phyloP scores from a whole-genome alignment of 768 basidiomycete genomes.

The Suillus variegatus region DNA sequence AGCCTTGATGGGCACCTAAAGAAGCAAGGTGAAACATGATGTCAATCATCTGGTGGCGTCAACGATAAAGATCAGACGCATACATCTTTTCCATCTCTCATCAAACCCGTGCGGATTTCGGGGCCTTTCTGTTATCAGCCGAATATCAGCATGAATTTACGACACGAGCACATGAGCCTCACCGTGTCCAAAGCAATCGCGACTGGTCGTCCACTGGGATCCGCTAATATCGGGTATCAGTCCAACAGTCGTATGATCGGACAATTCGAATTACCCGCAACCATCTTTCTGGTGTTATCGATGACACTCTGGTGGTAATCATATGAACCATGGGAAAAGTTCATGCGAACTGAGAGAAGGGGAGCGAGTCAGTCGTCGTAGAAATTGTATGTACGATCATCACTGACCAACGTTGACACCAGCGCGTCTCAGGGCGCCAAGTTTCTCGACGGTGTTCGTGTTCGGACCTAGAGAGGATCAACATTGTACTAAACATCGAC shows the following conservation, averaged over 20 bases:
- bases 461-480: constrained; percentile 73
- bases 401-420: constrained; percentile 96
- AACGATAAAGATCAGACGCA: constrained; percentile 32
- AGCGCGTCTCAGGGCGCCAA: constrained; percentile 79
- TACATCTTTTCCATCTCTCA: constrained; percentile 85
- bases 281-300: constrained; percentile 91
- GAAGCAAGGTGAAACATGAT: background rate
- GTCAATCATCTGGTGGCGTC: constrained; percentile 9
- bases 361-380: background rate
- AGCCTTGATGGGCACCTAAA: constrained; percentile 76
- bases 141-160: background rate
- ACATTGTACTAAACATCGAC: background rate
- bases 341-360: constrained; percentile 85
- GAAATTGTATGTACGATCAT: background rate
- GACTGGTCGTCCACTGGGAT: constrained; percentile 82
- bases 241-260: background rate
- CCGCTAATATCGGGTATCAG: constrained; percentile 41
- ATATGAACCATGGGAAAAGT: constrained; percentile 99
- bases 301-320: constrained; percentile 99
- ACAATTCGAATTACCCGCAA: constrained; percentile 55
- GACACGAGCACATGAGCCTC: constrained; percentile 27
- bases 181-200: constrained; percentile 98
- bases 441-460: constrained; percentile 88
- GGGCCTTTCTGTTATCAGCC: constrained; percentile 82
- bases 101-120: constrained; percentile 96